Evolutionary conservation across 2,329 filamentous ascomycete genomes (phyloP), one percentile per base, ranked within the genome.

Genomic region (Exserohilum turcica): DNA sequence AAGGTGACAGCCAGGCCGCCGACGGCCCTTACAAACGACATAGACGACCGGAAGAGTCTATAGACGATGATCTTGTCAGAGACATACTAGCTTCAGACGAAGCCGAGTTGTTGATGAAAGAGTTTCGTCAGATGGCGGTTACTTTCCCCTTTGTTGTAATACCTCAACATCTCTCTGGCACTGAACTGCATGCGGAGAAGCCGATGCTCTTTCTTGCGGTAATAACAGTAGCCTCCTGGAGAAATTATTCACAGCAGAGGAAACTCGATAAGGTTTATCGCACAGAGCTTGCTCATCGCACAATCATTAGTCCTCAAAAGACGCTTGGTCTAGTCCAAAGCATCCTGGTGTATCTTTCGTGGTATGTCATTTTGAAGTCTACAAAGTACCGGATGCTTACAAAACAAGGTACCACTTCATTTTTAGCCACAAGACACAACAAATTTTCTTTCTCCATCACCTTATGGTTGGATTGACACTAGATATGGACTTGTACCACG

Each of bases 361-460:
- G 70, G 71, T 71, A 49, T 18, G 56, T 38, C 15, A 3, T n/a
- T 19, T 32, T 21, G 27, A 13, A 19, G 13, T 9, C 10, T 3
- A 15, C 1, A 0, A 16, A 4, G 10, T n/a, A 8, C 10, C 4
- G 12, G 36, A 12, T 44, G 43, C 60, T 62, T 2, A 65, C 15
- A 16, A 2, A 1, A 3, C 3, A 35, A 73, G 69, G 66, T 73
- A 74, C 35, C 70, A 73, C 32, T 74, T 70, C 27, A 57, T 71
- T 0, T 72, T 72, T 32, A 71, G 66, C 38, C 70, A 73, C 49
- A 71, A 72, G 39, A 72, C 70, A 6, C 69, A 74, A 45, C 68
- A 70, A 32, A 70, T 66, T 13, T 70, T 69, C 38, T 68, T 69
- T 16, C 47, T 74, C 2, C 64, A 72, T 19, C 68, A 72, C 31